Base-by-base conservation (phyloP, 768 basidiomycete species). In the Flagelloscypha sp. region DNA sequence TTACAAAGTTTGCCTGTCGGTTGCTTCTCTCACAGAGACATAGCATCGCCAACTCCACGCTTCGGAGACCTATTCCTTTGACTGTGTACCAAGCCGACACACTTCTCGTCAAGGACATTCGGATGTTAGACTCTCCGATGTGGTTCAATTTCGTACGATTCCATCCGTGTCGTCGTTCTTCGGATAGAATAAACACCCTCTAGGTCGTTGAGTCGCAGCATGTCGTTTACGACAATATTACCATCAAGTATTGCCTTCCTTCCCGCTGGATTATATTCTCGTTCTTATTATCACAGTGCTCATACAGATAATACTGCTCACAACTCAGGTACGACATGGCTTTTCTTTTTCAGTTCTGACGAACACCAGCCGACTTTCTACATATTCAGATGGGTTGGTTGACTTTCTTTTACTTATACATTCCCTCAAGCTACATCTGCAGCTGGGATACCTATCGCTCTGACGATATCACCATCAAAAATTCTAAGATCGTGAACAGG, bases 361-460 rank as follows among this genome's bases (percentile, higher is more conserved):
- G n/a, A n/a, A n/a, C n/a, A n/a, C n/a, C n/a, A n/a, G n/a, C n/a
- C n/a, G n/a, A n/a, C n/a, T n/a, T n/a, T n/a, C n/a, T n/a, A n/a
- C n/a, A n/a, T n/a, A n/a, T n/a, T n/a, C n/a, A n/a, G n/a, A n/a
- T n/a, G n/a, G n/a, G n/a, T n/a, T n/a, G n/a, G n/a, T n/a, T n/a
- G n/a, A n/a, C n/a, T n/a, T n/a, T n/a, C n/a, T n/a, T n/a, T n/a
- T n/a, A n/a, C n/a, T n/a, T n/a, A n/a, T n/a, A n/a, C n/a, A n/a
- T n/a, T n/a, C n/a, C n/a, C n/a, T n/a, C n/a, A n/a, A n/a, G n/a
- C n/a, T n/a, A n/a, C n/a, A n/a, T n/a, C n/a, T n/a, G n/a, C 45
- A 78, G 77, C 4, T 77, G 76, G 76, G 70, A 79, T 45, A 68
- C 74, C 24, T 78, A 77, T 49, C 66, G 74, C 21, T 72, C 70